phyloP scores from a whole-genome alignment of 202 grass and related monocot species.

The Setaria viridis region DNA sequence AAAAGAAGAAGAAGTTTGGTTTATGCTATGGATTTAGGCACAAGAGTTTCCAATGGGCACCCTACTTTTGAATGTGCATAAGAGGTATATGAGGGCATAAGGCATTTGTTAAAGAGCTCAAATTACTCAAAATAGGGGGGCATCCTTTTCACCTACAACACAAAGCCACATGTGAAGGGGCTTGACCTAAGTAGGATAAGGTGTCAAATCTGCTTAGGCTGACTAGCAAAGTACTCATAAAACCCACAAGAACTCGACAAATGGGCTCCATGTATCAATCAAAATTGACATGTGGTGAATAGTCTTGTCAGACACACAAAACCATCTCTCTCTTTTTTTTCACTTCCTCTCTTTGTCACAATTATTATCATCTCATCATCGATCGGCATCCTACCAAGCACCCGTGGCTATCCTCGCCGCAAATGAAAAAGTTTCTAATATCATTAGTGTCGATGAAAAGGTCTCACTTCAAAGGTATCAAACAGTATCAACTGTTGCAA shows the following conservation, averaged over 20 bases:
- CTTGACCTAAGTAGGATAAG: slow-evolving; percentile 19
- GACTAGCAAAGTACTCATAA: background rate
- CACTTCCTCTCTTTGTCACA: too few relatives aligned
- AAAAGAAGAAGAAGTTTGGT: slow-evolving; percentile 12
- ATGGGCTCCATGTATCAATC: background rate
- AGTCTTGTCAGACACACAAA: background rate
- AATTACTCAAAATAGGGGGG: slow-evolving; percentile 4
- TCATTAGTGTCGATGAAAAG: background rate
- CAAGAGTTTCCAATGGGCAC: slow-evolving; percentile 17
- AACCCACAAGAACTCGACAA: background rate
- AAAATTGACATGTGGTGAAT: background rate
- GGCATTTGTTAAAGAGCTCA: background rate
- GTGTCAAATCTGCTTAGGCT: background rate
- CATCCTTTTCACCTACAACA: slow-evolving; percentile 1
- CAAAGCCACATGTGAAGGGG: background rate
- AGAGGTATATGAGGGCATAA: background rate
- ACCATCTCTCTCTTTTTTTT: background rate
- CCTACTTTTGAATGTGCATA: background rate
- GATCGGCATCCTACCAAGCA: background rate
- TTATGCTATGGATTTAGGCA: background rate
- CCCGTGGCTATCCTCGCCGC: background rate
- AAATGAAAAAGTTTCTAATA: background rate
- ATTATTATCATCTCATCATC: background rate
- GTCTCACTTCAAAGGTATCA: background rate
- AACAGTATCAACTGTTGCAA: background rate